Conservation (phyloP, 441 rosid species). For the Metrosideros polymorpha region DNA sequence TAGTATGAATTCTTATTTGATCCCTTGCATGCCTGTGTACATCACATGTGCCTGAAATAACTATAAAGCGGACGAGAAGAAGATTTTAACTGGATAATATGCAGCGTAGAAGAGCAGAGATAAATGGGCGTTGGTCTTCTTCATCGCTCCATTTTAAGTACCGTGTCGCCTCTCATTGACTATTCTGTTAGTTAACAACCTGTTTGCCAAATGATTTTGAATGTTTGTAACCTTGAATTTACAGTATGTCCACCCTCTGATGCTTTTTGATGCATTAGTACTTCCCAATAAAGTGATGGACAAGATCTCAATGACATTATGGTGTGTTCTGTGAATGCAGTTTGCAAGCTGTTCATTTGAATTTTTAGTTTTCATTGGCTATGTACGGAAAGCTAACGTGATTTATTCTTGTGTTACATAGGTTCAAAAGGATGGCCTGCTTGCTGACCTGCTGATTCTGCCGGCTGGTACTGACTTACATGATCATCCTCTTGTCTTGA, state of each 20-base stretch:
- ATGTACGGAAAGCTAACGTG: not conserved
- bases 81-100: not conserved
- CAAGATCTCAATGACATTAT: not conserved
- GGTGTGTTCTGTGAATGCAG: not conserved
- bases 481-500: conserved; percentile 58
- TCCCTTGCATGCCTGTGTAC: not conserved
- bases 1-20: not conserved
- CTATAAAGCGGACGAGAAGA: not conserved
- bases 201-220: not conserved
- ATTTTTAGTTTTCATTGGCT: not conserved
- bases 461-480: conserved; percentile 88
- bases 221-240: not conserved
- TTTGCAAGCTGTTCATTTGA: not conserved
- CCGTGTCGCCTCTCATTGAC: not conserved
- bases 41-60: not conserved
- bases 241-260: not conserved
- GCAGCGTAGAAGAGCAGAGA: not conserved
- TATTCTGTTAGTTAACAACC: not conserved
- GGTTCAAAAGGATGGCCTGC: conserved; percentile 73
- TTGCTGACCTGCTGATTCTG: conserved; percentile 59
- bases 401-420: conserved; percentile 10
- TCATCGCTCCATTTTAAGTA: not conserved
- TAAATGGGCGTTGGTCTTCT: not conserved
- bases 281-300: not conserved
- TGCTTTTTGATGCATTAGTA: not conserved